Percentiles rank a stretch among this genome's conserved stretches.
Evolutionary conservation across 495 filamentous ascomycete genomes (phyloP).

Genomic region (Parathielavia appendiculata): DNA sequence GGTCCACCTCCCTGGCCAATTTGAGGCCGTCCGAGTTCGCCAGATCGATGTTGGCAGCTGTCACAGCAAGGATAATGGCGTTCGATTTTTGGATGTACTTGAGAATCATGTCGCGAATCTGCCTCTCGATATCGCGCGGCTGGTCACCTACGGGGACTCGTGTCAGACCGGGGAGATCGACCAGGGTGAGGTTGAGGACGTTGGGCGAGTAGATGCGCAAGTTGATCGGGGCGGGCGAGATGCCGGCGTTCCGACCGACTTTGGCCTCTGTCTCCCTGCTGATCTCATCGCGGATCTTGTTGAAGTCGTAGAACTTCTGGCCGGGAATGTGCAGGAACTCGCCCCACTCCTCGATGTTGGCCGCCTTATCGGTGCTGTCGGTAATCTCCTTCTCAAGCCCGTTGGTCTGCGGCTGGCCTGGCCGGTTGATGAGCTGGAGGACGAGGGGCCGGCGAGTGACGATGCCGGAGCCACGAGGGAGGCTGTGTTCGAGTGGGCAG

Average conservation of each 20-base stretch:
- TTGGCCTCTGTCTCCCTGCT: constrained; percentile 94
- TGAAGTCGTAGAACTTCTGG: constrained; percentile 98
- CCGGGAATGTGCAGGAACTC: constrained; percentile 98
- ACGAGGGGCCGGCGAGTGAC: constrained; percentile 94
- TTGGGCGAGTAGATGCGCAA: constrained; percentile 97
- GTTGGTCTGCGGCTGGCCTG: constrained; percentile 58
- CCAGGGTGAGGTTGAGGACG: constrained; percentile 93
- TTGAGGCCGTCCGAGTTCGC: constrained; percentile 98
- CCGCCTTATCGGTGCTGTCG: constrained; percentile 62
- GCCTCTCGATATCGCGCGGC: constrained; percentile 94
- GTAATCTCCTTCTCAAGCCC: constrained; percentile 69
- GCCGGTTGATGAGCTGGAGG: constrained; percentile 93
- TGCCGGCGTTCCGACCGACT: constrained; percentile 92
- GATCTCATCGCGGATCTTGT: constrained; percentile 98
- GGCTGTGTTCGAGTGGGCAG: constrained; percentile 45
- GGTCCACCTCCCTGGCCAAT: constrained; percentile 93
- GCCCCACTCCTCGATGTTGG: constrained; percentile 95
- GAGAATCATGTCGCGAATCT: constrained; percentile 97
- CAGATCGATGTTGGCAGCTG: constrained; percentile 92
- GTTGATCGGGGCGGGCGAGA: constrained; percentile 94
- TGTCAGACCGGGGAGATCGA: constrained; percentile 95
- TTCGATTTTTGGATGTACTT: constrained; percentile 98
- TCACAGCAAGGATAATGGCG: constrained; percentile 95
- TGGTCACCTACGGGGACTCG: constrained; percentile 98
- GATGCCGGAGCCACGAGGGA: constrained; percentile 97